Evolutionary conservation across 1,284 basidiomycete genomes (phyloP), one percentile per base, ranked within the genome.

Genomic region (Hemileia vastatrix): DNA sequence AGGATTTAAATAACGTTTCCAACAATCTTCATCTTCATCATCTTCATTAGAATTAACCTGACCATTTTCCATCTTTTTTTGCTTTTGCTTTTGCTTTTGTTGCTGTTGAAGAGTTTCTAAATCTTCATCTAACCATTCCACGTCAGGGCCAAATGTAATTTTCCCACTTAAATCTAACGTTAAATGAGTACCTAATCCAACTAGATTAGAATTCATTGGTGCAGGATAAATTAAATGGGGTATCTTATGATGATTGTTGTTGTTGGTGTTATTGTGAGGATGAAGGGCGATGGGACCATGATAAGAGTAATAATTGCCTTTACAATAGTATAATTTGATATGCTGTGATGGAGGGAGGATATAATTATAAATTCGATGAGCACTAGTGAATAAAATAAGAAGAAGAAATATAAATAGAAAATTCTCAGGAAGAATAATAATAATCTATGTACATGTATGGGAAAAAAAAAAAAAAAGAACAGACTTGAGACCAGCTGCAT

Each of bases 41-140:
- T 40, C 53, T 18, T 23, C 9, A 9, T 1, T 47, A 31, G 5
- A 15, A 15, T 57, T n/a, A 27, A 2, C 23, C 11, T n/a, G 9
- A 11, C 15, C 9, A 49, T 11, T 54, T 18, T 23, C 43, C 18
- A 18, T 31, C 40, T 11, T 45, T 13, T 8, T 5, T 51, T 51
- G 24, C 31, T n/a, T 9, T 6, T 51, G 43, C 63, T 57, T 4
- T 19, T 36, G 19, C 23, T 6, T 8, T 40, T 43, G n/a, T 32
- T 36, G 6, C 18, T 1, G 5, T n/a, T 24, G 0, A 57, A 11
- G 1, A 70, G 67, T 1, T 72, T 69, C 1, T 64, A n/a, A n/a
- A n/a, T n/a, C n/a, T n/a, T n/a, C n/a, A 96, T 82, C 81, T 71
- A 96, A 80, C 84, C 89, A 90, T 73, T 95, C 86, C 8, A 92